Evolutionary conservation across 1,139 yeast genomes (phyloP), one percentile per base, ranked within the genome.

Genomic region (Hyphopichia pseudoburtonii): DNA sequence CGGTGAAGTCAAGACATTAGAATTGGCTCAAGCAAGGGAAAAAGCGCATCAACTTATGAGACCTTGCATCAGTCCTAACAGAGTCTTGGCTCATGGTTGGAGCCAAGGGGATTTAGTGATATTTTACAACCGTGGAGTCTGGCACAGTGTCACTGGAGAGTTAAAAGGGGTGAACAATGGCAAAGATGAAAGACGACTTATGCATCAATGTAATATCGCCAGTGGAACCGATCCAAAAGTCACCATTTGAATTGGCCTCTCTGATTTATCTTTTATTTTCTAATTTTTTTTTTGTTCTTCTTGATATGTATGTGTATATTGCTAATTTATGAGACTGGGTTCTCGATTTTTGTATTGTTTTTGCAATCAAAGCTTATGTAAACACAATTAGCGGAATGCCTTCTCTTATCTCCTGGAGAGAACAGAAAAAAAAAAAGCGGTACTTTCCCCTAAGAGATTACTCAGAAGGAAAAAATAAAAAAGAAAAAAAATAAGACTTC

Each of bases 161-260:
- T 82, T 87, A 61, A 70, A 70, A 52, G 76, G 74, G 3, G 61
- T 66, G 31, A 62, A 61, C 22, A 57, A 59, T 36, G 82, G 78
- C 18, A 72, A 73, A 17, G 86, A 83, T 38, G 94, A 86, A 56
- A 78, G 78, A 54, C 76, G 96, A 58, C 70, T 87, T 57, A 86
- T 87, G 95, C 96, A 87, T 58, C 96, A 87, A 63, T 87, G 96
- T 64, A 87, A 87, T 63, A 86, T 87, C 60, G 95, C 96, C 15
- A 80, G 88, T 56, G 89, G 88, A 5, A 47, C 57, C 17, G 94
- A 86, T 54, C 95, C 95, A 15, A 19, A 32, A 15, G 12, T 32
- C 5, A 26, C 23, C 10, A 21, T 7, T 7, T 21, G 23, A 21
- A 7, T 21, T 7, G n/a, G n/a, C n/a, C n/a, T n/a, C n/a, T n/a